Base-by-base conservation (phyloP, 2,329 filamentous ascomycete species). In the Thelonectria discophora region DNA sequence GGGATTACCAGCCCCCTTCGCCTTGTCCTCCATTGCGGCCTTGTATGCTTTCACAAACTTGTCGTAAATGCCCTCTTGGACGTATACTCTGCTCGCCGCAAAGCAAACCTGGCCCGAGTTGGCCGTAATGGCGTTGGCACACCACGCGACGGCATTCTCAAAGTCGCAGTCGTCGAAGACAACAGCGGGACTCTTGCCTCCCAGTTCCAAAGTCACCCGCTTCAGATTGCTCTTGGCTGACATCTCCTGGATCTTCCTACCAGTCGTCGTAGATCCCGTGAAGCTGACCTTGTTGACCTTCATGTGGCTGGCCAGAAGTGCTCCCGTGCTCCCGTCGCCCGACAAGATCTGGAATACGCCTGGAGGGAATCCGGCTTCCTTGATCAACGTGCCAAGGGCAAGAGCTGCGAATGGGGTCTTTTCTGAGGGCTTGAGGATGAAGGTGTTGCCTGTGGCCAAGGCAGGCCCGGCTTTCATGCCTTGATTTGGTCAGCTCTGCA, bases 71-170 rank as follows among this genome's bases (percentile, higher is more conserved):
- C 75, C 72, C 48, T 81, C 77, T 2, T 89, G 89, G 4, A 92
- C 84, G 73, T 91, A 91, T 9, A 92, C 88, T 3, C 90, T 80
- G 1, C 88, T 90, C 6, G 88, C 89, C 65, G 91, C 91, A 34
- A 89, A 90, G 79, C 90, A 93, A 49, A 92, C 88, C 74, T 93
- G 90, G 17, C 90, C 90, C 0, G 87, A 87, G 69, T 92, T 91
- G 58, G 86, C 87, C 79, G 90, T 88, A 82, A 92, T 75, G 12
- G 77, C 69, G 57, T 74, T 73, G 24, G 72, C 72, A 13, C 72
- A 72, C 75, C 76, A 78, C 5, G 60, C 66, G 7, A 74, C 87
- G 11, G 88, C 88, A 66, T 82, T 84, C 32, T 89, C 85, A 37
- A 91, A 71, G 53, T 89, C 83, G 5, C 84, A 86, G 68, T 91